Percentiles rank a stretch among this genome's conserved stretches.
Conservation (phyloP, 73 alveolate genomes). For the Uronychia binucleata region DNA sequence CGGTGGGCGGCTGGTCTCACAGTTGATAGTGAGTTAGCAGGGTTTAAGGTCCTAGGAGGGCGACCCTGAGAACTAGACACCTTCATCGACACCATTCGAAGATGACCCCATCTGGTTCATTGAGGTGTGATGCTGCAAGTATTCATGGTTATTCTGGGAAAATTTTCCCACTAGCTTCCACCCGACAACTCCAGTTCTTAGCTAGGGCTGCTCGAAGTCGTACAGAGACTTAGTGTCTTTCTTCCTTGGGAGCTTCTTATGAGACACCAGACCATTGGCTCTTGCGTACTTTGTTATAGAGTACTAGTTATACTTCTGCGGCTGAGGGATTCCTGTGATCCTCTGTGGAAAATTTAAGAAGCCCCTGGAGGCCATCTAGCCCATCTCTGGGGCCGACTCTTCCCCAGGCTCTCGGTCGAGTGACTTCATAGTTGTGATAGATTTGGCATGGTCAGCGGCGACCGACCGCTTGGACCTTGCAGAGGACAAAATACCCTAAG, state of each 20-base stretch:
- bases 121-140: not conserved
- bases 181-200: not conserved
- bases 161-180: not conserved
- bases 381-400: too few species aligned
- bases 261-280: not conserved
- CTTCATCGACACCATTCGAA: not conserved
- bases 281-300: not conserved
- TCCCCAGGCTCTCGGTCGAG: too few species aligned
- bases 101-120: not conserved
- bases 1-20: not conserved
- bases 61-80: not conserved
- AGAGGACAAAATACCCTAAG: too few species aligned
- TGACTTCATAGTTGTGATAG: too few species aligned
- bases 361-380: too few species aligned
- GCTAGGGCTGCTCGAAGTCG: not conserved
- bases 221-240: not conserved
- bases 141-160: not conserved
- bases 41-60: not conserved
- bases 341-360: not conserved
- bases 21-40: not conserved
- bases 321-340: not conserved
- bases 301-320: not conserved
- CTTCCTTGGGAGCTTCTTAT: not conserved
- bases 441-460: too few species aligned
- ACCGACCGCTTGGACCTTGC: too few species aligned